A percentile compares a stretch with the other conserved stretches of the same genome.
These are phyloP conservation scores for Camellia sinensis DNA, from an alignment of 148 eudicot genomes.

Conservation along the genomic window DNA sequence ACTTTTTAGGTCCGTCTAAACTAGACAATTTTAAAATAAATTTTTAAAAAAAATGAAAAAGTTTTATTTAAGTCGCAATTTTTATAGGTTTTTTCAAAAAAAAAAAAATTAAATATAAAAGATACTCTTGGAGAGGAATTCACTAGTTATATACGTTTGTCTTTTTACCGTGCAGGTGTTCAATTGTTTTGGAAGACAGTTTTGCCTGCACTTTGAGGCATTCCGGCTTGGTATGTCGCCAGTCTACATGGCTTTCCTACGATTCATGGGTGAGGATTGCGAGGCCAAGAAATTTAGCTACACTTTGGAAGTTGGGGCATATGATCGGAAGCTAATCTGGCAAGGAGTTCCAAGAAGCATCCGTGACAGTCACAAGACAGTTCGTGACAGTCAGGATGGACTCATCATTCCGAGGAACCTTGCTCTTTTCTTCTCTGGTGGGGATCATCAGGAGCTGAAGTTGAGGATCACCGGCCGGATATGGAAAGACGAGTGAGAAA, in stretches of 20 bases:
- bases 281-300: conserved; percentile 52
- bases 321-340: conserved; percentile 50
- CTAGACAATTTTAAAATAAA: too few relatives aligned
- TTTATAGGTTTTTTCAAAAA: too few relatives aligned
- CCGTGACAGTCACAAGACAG: conserved; percentile 47
- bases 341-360: conserved; percentile 65
- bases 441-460: conserved; percentile 46
- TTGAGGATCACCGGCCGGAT: conserved; percentile 45
- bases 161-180: conserved; percentile 38
- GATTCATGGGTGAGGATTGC: conserved; percentile 64
- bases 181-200: conserved; percentile 53
- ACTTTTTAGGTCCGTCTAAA: too few relatives aligned
- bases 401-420: conserved; percentile 48
- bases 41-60: too few relatives aligned
- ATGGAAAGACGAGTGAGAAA: conserved; percentile 38
- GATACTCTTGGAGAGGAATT: not conserved
- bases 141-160: not conserved
- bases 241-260: conserved; percentile 55
- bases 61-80: too few relatives aligned
- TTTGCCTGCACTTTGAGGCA: conserved; percentile 61
- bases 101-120: not conserved
- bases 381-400: conserved; percentile 62
- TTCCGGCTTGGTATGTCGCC: conserved; percentile 50
- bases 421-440: conserved; percentile 54
- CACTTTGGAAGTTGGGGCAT: conserved; percentile 49